phyloP scores from a whole-genome alignment of 768 basidiomycete genomes.

The Termitomyces sp. region DNA sequence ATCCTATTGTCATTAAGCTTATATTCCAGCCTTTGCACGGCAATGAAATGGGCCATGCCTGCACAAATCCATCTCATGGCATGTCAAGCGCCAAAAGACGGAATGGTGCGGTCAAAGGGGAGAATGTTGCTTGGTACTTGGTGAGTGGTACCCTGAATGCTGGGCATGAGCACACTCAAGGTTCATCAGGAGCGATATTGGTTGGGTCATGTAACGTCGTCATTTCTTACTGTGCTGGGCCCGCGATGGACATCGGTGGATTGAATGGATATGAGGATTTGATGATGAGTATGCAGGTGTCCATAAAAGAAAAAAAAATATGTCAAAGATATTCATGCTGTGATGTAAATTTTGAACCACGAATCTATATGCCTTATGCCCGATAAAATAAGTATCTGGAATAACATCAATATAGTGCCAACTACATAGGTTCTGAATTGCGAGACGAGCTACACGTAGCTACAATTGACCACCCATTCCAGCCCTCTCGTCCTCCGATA shows the following conservation, averaged over 20 bases:
- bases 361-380: neutral
- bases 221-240: neutral
- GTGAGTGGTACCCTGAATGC: neutral
- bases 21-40: neutral
- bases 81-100: neutral
- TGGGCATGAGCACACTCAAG: neutral
- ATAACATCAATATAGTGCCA: neutral
- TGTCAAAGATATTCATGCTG: constrained; percentile 1
- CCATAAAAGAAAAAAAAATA: constrained; percentile 1
- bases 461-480: constrained; percentile 38
- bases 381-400: neutral
- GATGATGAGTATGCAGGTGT: constrained; percentile 3
- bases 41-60: neutral
- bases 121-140: neutral
- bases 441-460: neutral
- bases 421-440: neutral
- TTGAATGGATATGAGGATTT: constrained; percentile 5
- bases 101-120: neutral
- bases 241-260: neutral
- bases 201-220: neutral
- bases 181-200: neutral
- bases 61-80: neutral
- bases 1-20: neutral
- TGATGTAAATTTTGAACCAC: constrained; percentile 5
- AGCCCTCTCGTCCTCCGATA: constrained; percentile 33